Evolutionary conservation across 129 eudicot genomes (phyloP), one percentile per base, ranked within the genome.

Genomic region (Deinandra increscens): DNA sequence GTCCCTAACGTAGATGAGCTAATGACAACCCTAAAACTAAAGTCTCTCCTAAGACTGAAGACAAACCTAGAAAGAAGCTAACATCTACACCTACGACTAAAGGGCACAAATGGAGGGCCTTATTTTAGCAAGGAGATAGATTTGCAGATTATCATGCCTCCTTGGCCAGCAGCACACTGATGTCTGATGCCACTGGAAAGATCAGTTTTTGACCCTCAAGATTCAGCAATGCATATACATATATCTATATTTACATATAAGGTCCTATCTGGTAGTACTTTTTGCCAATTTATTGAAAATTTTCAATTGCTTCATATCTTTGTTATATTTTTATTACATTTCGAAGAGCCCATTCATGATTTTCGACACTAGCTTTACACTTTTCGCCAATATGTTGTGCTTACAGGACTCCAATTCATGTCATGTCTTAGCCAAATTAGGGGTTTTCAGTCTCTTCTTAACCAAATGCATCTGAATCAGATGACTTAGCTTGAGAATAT

Each of bases 401-500:
- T n/a, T 48, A 15, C 5, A 5, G 15, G 20, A 48, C n/a, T 48
- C 54, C 20, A 48, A 2, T 15, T 60, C 39, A 48, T 48, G 26
- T 22, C 46, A 31, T 42, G 48, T 29, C 49, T 33, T 33, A 26
- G 31, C 3, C 31, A 26, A 26, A 26, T 26, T 26, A 26, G 31
- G 31, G 31, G 1, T 26, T 26, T 26, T 26, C 31, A 26, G 31
- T 26, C 31, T 26, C 31, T 26, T 26, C 31, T 26, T 36, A 36
- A 12, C 63, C 9, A 34, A 11, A 37, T 54, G 2, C 12, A 38
- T 22, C 9, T 14, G 34, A 3, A 19, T 12, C 26, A 23, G n/a
- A 36, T 68, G 62, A 46, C 42, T 7, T 71, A 15, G 33, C 51
- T 60, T 19, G 33, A 60, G 39, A 7, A 58, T 45, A 34, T 46